Evolutionary conservation across 2,329 filamentous ascomycete species (phyloP).

Genomic region (Colletotrichum cereale): DNA sequence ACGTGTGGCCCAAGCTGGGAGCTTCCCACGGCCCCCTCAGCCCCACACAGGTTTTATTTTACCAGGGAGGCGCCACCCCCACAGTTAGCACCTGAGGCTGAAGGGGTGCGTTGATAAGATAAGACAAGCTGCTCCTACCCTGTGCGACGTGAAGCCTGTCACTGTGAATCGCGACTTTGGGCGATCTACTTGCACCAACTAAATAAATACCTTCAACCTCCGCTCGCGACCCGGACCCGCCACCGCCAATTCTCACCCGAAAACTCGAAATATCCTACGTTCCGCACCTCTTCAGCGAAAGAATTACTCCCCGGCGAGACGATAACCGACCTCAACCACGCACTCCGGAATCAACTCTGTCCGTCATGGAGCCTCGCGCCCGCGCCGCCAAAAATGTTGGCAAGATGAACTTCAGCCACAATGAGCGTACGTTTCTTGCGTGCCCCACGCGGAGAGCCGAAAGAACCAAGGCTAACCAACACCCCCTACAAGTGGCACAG

Average conservation of each 20-base stretch:
- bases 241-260: neutral
- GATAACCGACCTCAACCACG: neutral
- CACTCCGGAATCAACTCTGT: neutral
- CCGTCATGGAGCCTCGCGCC: constrained; percentile 80
- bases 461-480: constrained; percentile 5
- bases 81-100: constrained; percentile 3
- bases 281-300: neutral
- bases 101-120: neutral
- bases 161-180: constrained; percentile 7
- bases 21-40: neutral
- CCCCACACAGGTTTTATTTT: too few species aligned
- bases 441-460: neutral
- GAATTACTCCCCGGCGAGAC: neutral
- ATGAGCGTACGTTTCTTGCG: constrained; percentile 70
- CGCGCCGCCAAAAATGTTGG: constrained; percentile 84
- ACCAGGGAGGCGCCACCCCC: constrained; percentile 13
- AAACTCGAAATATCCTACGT: too few species aligned
- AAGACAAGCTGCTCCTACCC: constrained; percentile 6
- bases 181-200: neutral
- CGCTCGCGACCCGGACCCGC: neutral
- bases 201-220: neutral
- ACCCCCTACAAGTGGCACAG: constrained; percentile 68
- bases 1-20: constrained; percentile 25
- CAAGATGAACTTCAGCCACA: constrained; percentile 82
- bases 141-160: constrained; percentile 26